phyloP scores from a whole-genome alignment of 805 yeast species.

The Metschnikowia cerradonensis region DNA sequence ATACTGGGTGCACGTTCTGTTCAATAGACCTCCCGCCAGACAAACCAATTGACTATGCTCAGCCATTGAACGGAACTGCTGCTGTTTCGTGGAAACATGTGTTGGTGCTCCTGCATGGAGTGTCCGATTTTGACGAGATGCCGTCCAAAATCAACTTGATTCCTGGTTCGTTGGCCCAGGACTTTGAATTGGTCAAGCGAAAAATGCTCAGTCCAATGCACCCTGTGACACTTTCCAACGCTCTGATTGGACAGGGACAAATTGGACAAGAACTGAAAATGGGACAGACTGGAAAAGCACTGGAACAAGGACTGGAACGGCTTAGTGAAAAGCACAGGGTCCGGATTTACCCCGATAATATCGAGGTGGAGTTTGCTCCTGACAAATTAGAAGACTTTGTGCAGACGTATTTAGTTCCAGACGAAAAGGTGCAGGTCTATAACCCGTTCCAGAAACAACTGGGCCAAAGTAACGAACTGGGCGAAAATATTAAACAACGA shows the following conservation, averaged over 20 bases:
- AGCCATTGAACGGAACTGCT: slow-evolving; percentile 45
- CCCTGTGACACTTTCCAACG: slow-evolving; percentile 50
- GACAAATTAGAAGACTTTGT: slow-evolving; percentile 35
- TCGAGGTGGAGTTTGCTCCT: slow-evolving; percentile 34
- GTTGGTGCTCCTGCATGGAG: slow-evolving; percentile 46
- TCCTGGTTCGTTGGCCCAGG: slow-evolving; percentile 42
- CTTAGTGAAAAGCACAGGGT: slow-evolving; percentile 23
- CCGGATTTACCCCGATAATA: slow-evolving; percentile 53
- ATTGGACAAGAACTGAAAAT: no score
- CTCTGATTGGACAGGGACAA: slow-evolving; percentile 18
- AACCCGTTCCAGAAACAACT: slow-evolving; percentile 21
- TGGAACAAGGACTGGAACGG: no score
- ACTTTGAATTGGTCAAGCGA: slow-evolving; percentile 34
- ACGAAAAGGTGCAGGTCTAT: slow-evolving; percentile 14
- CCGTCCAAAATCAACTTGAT: slow-evolving; percentile 48
- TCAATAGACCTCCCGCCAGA: slow-evolving; percentile 36
- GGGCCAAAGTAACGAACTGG: background rate
- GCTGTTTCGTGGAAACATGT: slow-evolving; percentile 54
- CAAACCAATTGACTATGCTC: slow-evolving; percentile 38
- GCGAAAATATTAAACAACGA: background rate
- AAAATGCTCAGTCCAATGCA: slow-evolving; percentile 36
- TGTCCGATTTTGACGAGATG: slow-evolving; percentile 35
- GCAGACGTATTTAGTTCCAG: slow-evolving; percentile 38
- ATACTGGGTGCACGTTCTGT: slow-evolving; percentile 65
- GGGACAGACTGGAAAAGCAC: no score